Conservation (phyloP, 2,329 filamentous ascomycete species). For the Phyllosticta citriasiana region DNA sequence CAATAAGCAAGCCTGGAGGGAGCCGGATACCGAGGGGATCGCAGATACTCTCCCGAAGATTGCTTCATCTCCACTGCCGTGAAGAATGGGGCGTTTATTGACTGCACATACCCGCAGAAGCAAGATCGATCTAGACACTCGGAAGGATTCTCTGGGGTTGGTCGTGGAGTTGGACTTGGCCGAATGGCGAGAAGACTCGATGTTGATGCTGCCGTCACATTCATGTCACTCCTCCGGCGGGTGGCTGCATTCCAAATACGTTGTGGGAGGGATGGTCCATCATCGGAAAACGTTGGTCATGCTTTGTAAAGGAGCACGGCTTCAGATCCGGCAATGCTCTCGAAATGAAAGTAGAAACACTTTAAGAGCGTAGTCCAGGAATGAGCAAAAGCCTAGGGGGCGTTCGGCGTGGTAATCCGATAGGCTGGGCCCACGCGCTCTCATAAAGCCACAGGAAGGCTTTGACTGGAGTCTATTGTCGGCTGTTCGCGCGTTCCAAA, state of each 20-base stretch:
- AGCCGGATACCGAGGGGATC: background rate
- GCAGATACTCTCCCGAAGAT: background rate
- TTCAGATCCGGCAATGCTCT: background rate
- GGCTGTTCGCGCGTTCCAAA: too few species aligned
- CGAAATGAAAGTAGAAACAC: background rate
- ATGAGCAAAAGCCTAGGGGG: background rate
- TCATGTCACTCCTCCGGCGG: background rate
- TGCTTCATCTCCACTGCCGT: background rate
- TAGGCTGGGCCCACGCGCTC: slow-evolving; percentile 6
- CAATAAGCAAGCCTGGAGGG: background rate
- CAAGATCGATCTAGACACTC: background rate
- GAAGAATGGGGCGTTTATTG: background rate
- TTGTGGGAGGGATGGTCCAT: background rate
- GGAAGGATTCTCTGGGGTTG: background rate
- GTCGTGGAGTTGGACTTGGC: background rate
- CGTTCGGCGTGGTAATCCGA: slow-evolving; percentile 13
- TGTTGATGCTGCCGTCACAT: background rate
- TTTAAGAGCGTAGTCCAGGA: background rate
- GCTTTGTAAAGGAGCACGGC: background rate
- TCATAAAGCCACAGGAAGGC: too few species aligned
- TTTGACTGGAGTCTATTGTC: too few species aligned
- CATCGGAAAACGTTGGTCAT: background rate
- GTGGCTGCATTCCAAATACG: background rate
- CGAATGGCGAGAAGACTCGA: background rate
- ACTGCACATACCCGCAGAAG: background rate